Conservation (phyloP, 345 rosid species). For the Moricandia moricandioides region DNA sequence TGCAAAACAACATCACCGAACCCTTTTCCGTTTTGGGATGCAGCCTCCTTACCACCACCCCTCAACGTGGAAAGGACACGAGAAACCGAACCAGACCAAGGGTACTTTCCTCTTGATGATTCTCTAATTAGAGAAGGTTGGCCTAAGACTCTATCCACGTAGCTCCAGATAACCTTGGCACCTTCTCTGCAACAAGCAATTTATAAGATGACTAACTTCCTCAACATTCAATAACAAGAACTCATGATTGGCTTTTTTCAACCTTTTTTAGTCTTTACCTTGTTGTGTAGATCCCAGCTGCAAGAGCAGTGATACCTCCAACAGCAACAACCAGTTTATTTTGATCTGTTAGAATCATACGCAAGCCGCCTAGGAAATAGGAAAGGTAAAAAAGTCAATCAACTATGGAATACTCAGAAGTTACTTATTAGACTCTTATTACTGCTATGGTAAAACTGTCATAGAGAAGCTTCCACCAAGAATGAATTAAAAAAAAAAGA, state of each 20-base stretch:
- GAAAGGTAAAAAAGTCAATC: slow-evolving; percentile 8
- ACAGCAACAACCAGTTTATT: slow-evolving; percentile 92
- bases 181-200: slow-evolving; percentile 74
- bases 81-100: slow-evolving; percentile 79
- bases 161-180: slow-evolving; percentile 96
- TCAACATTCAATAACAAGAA: not conserved
- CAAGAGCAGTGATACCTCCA: slow-evolving; percentile 96
- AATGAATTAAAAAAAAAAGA: not conserved
- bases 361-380: slow-evolving; percentile 63
- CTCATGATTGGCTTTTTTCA: not conserved
- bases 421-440: slow-evolving; percentile 4
- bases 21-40: slow-evolving; percentile 59
- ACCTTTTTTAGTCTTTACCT: slow-evolving; percentile 48
- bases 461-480: not conserved
- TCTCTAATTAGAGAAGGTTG: slow-evolving; percentile 98
- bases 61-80: slow-evolving; percentile 48
- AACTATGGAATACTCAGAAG: slow-evolving; percentile 1
- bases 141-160: slow-evolving; percentile 95
- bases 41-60: slow-evolving; percentile 41
- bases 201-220: slow-evolving; percentile 19
- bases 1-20: slow-evolving; percentile 95
- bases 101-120: slow-evolving; percentile 93
- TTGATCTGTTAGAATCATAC: slow-evolving; percentile 89
- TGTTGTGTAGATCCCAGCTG: slow-evolving; percentile 95
- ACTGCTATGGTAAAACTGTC: not conserved